A percentile compares a stretch with the other conserved stretches of the same genome.
Evolutionary conservation across 495 filamentous ascomycete species (phyloP).

Genomic region (Sabuloglossum arenarium): DNA sequence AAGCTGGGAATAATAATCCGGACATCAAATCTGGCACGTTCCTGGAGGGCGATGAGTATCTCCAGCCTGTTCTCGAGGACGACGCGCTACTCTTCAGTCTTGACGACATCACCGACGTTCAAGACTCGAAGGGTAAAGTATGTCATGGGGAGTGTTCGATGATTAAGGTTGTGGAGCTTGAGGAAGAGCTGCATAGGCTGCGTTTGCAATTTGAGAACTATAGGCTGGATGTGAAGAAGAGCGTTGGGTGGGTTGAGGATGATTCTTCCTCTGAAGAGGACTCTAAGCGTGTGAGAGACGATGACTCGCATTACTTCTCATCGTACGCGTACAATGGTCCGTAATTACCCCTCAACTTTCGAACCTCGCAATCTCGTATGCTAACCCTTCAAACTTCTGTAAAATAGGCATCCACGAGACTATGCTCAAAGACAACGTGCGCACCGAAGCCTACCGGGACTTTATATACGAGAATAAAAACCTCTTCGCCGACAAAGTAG

Average conservation of each 20-base stretch:
- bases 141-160: constrained; percentile 13
- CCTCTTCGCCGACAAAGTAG: constrained; percentile 73
- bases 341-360: constrained; percentile 3
- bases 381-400: not conserved
- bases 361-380: not conserved
- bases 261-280: constrained; percentile 9
- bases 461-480: constrained; percentile 70
- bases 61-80: constrained; percentile 76
- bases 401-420: constrained; percentile 7
- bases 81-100: constrained; percentile 69
- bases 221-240: constrained; percentile 42
- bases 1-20: constrained; percentile 28
- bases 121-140: constrained; percentile 12
- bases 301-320: constrained; percentile 54
- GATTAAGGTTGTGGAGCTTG: constrained; percentile 34
- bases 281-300: constrained; percentile 18
- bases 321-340: constrained; percentile 64
- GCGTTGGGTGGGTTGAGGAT: constrained; percentile 37
- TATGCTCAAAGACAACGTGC: constrained; percentile 27
- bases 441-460: constrained; percentile 47
- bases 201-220: constrained; percentile 52
- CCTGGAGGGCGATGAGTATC: constrained; percentile 52
- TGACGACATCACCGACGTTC: constrained; percentile 42
- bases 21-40: constrained; percentile 32
- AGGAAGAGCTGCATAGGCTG: constrained; percentile 51